Percentiles rank a stretch among this genome's conserved stretches.
These are phyloP conservation scores for Butyriboletus loyo DNA, from an alignment of 768 basidiomycete genomes.

Conservation along the genomic window DNA sequence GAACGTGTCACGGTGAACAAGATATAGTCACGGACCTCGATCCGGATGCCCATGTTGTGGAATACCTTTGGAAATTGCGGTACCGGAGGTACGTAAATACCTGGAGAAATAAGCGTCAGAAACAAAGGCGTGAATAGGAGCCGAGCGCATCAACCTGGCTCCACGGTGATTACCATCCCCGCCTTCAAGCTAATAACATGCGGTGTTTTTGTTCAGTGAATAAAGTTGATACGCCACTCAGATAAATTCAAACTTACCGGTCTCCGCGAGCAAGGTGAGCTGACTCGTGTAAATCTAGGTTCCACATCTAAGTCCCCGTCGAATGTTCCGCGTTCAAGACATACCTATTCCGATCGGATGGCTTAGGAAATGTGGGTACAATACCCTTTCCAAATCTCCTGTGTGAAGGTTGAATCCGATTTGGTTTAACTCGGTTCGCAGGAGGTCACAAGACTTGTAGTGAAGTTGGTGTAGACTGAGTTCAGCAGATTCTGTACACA, in stretches of 20 bases:
- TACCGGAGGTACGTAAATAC: constrained; percentile 84
- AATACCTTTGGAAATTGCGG: constrained; percentile 80
- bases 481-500: constrained; percentile 56
- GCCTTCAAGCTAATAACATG: constrained; percentile 57
- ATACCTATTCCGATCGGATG: constrained; percentile 90
- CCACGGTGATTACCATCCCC: constrained; percentile 92
- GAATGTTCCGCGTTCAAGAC: constrained; percentile 20
- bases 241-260: constrained; percentile 38
- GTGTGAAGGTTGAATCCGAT: constrained; percentile 41
- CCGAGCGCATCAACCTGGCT: constrained; percentile 57
- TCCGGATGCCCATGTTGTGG: constrained; percentile 88
- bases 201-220: constrained; percentile 5
- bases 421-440: constrained; percentile 72
- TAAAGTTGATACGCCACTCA: background rate
- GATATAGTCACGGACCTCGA: constrained; percentile 56
- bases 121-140: background rate
- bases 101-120: constrained; percentile 33
- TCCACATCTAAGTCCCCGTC: constrained; percentile 14
- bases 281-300: constrained; percentile 85
- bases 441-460: constrained; percentile 58
- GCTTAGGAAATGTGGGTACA: constrained; percentile 92
- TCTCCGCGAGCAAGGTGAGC: constrained; percentile 52
- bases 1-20: background rate
- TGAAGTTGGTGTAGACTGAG: constrained; percentile 78
- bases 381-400: constrained; percentile 60